A percentile compares a stretch with the other conserved stretches of the same genome.
Evolutionary conservation across 257 asterid genomes (phyloP).

Genomic region (Ilex aquifolium): DNA sequence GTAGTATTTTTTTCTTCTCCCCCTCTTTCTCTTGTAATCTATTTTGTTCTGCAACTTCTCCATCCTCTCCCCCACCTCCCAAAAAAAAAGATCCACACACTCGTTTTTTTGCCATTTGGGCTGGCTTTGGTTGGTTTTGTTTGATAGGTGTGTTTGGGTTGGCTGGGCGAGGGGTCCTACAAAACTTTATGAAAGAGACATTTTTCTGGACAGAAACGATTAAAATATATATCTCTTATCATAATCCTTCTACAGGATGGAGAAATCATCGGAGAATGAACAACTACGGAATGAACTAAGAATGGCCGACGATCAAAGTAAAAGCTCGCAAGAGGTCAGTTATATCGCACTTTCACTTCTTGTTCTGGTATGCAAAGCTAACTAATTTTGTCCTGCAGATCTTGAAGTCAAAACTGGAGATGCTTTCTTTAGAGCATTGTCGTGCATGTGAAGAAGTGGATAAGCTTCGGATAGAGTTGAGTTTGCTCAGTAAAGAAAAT

Average conservation of each 20-base stretch:
- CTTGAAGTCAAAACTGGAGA: slow-evolving; percentile 22
- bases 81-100: too few species aligned
- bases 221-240: slow-evolving; percentile 10
- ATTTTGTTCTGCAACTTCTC: too few species aligned
- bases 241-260: slow-evolving; percentile 27
- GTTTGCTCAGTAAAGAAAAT: slow-evolving; percentile 41
- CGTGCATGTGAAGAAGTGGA: slow-evolving; percentile 31
- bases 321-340: slow-evolving; percentile 41
- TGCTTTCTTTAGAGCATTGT: slow-evolving; percentile 22
- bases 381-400: slow-evolving; percentile 20
- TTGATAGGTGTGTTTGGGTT: too few species aligned
- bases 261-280: slow-evolving; percentile 36
- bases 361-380: slow-evolving; percentile 8
- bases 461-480: slow-evolving; percentile 43
- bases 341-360: slow-evolving; percentile 9
- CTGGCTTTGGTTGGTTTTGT: too few species aligned
- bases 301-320: slow-evolving; percentile 31
- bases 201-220: background rate
- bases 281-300: slow-evolving; percentile 35
- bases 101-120: too few species aligned
- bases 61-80: too few species aligned
- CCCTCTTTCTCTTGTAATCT: too few species aligned
- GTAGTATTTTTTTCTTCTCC: too few species aligned
- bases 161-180: too few species aligned
- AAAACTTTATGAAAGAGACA: too few species aligned